A percentile compares a stretch with the other conserved stretches of the same genome.
phyloP scores from a whole-genome alignment of 2,329 filamentous ascomycete species.

The Byssoonygena ceratinophila region DNA sequence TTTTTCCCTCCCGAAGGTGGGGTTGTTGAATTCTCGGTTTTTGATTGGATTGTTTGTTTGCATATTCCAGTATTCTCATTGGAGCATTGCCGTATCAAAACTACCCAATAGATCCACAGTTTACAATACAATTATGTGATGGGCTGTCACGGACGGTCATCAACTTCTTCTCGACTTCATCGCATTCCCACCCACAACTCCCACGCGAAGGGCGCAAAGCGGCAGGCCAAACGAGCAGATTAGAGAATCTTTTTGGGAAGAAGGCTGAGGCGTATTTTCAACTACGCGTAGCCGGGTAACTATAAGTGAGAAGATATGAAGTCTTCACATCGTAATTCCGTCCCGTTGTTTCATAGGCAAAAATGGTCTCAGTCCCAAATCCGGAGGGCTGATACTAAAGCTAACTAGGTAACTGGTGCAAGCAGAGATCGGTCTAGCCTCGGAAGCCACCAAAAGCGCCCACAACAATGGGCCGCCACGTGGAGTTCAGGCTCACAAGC shows the following conservation, averaged over 20 bases:
- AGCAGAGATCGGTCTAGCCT: background rate
- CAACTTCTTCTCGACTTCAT: background rate
- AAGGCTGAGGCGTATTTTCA: no score
- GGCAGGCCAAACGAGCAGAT: background rate
- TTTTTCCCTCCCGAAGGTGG: background rate
- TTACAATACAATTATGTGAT: background rate
- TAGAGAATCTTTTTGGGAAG: no score
- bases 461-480: background rate
- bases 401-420: no score
- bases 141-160: background rate
- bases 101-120: background rate
- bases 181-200: no score
- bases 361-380: background rate
- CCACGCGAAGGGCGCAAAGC: background rate
- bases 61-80: background rate
- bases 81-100: background rate
- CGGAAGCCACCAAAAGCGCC: background rate
- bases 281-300: no score
- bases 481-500: background rate
- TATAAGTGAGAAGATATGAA: background rate
- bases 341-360: background rate
- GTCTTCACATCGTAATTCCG: background rate
- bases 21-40: background rate
- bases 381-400: background rate
- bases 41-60: background rate